Evolutionary conservation across 75 land plant genomes (phyloP).

Genomic region (Chamaecyparis obtusa): DNA sequence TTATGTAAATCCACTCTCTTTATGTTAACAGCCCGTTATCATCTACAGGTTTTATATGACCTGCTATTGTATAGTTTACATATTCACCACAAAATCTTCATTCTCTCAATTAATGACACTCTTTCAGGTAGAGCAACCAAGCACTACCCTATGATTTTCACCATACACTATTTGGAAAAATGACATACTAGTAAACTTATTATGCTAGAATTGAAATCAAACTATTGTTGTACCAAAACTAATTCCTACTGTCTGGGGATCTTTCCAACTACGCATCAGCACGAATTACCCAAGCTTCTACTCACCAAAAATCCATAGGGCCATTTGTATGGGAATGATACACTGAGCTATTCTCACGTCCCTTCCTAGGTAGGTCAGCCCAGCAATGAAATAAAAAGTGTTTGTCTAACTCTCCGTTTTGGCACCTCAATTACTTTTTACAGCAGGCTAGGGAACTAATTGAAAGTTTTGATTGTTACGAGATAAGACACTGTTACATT

Average conservation of each 20-base stretch:
- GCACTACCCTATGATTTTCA: not conserved
- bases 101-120: not conserved
- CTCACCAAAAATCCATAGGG: not conserved
- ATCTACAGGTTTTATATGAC: not conserved
- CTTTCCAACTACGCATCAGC: not conserved
- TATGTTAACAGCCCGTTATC: not conserved
- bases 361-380: too few species aligned
- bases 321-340: not conserved
- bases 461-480: too few species aligned
- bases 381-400: too few species aligned
- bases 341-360: not conserved
- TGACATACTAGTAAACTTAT: not conserved
- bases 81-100: not conserved
- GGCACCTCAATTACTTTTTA: too few species aligned
- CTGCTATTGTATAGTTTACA: not conserved
- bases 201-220: not conserved
- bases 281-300: not conserved
- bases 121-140: not conserved
- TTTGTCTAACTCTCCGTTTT: too few species aligned
- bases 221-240: not conserved
- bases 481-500: too few species aligned
- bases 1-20: not conserved
- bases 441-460: too few species aligned
- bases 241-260: not conserved
- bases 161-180: not conserved